Base-by-base conservation (phyloP, 768 basidiomycete species). In the Trichaptum fuscoviolaceum region DNA sequence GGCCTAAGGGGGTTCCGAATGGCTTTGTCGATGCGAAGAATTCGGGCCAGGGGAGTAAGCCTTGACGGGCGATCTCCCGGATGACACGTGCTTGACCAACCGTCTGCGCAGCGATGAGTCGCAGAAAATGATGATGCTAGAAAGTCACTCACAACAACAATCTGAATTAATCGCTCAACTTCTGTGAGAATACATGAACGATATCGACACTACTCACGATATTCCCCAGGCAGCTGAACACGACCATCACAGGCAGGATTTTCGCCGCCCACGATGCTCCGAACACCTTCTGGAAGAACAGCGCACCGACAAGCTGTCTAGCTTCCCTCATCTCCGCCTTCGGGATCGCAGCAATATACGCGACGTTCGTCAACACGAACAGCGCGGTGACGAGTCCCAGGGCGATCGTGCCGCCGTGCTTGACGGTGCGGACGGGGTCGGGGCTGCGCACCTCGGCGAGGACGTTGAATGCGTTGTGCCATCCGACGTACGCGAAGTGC, bases 251-350 rank as follows among this genome's bases (percentile, higher is more conserved):
- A 8, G 67, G 64, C 18, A 65, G 23, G 23, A 62, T 25, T 36
- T 61, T 64, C n/a, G 58, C 63, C 59, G 68, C 70, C n/a, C 66
- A 68, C 8, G 52, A 57, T 2, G 65, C 75, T 0, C 83, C 83
- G 64, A 84, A 86, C 8, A 85, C 83, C 18, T 78, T 78, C 30
- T 77, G 70, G 73, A 86, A 85, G 74, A 85, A 86, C 20, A 82
- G 73, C 26, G 79, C 81, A 1, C 81, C 84, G 7, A 82, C 77
- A 36, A 84, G 77, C 63, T 81, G 78, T 26, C 80, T 79, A 0
- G 82, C 82, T 25, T 70, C 72, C 7, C 76, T 73, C 52, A 84
- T 82, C 36, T 80, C 71, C 42, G 78, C 81, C 64, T 78, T 77
- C 1, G 84, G 81, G 18, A 85, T 80, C 66, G 75, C 75, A 4